Evolutionary conservation across 352 stramenopile genomes (phyloP).

Genomic region (Phytophthora cryptogea): DNA sequence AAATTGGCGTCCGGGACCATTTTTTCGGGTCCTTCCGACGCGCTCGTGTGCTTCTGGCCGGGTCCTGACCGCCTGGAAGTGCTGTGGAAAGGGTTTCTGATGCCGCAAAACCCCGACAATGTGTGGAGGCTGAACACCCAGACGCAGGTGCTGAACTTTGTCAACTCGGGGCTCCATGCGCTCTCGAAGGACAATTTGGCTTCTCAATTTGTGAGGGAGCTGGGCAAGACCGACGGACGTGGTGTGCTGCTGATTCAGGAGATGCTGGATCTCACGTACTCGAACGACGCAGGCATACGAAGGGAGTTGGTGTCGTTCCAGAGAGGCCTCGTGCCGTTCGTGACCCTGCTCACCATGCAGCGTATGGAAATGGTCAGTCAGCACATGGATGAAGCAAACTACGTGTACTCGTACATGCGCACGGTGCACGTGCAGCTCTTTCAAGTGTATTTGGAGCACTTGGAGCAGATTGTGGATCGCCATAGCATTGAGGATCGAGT

Average conservation of each 20-base stretch:
- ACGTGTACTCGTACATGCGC: slow-evolving; percentile 37
- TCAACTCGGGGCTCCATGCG: slow-evolving; percentile 49
- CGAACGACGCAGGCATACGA: slow-evolving; percentile 33
- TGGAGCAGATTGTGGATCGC: slow-evolving; percentile 38
- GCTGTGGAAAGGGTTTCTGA: slow-evolving; percentile 43
- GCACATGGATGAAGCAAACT: slow-evolving; percentile 45
- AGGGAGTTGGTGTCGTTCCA: slow-evolving; percentile 43
- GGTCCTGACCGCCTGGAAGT: slow-evolving; percentile 22
- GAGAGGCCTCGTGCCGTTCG: slow-evolving; percentile 39
- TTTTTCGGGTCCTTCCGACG: slow-evolving; percentile 34
- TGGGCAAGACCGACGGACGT: slow-evolving; percentile 34
- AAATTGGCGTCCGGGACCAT: slow-evolving; percentile 23
- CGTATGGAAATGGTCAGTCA: slow-evolving; percentile 43
- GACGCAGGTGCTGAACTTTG: slow-evolving; percentile 43
- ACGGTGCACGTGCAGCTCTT: slow-evolving; percentile 36
- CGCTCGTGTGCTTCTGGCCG: slow-evolving; percentile 34
- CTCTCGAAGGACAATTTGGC: slow-evolving; percentile 34
- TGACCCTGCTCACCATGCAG: slow-evolving; percentile 37
- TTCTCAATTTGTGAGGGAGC: slow-evolving; percentile 38
- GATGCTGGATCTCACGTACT: slow-evolving; percentile 33
- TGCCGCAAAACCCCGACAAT: slow-evolving; percentile 12
- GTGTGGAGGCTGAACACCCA: slow-evolving; percentile 34
- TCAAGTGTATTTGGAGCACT: slow-evolving; percentile 29
- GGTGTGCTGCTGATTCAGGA: slow-evolving; percentile 35
- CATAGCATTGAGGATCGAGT: slow-evolving; percentile 34